Evolutionary conservation across 257 asterid species (phyloP).

Genomic region (Solanum chiquidenum): DNA sequence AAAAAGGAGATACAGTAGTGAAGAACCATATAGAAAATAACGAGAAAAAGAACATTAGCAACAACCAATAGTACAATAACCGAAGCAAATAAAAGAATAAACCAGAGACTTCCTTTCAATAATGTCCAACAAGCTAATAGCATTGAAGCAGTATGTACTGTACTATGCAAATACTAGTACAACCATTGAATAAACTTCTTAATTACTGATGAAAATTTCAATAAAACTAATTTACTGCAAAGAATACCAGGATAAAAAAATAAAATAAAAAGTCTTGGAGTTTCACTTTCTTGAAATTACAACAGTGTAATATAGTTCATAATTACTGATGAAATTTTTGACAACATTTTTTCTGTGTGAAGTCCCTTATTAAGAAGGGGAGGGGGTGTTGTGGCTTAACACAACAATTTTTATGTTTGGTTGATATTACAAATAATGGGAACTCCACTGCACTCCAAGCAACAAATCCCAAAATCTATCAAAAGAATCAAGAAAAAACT

Average conservation of each 20-base stretch:
- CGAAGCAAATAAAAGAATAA: background rate
- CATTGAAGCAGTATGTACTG: background rate
- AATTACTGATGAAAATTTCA: background rate
- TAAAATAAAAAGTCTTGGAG: background rate
- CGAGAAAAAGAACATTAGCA: too few species aligned
- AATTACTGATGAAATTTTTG: background rate
- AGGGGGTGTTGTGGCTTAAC: slow-evolving; percentile 17
- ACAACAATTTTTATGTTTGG: slow-evolving; percentile 13
- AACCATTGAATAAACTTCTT: background rate
- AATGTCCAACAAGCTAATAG: background rate
- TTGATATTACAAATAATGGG: slow-evolving; percentile 28
- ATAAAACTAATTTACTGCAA: background rate
- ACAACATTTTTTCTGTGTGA: slow-evolving; percentile 20
- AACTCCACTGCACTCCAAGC: slow-evolving; percentile 10
- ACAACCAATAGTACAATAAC: background rate
- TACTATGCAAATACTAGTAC: background rate
- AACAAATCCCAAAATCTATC: slow-evolving; percentile 30
- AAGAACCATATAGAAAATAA: background rate
- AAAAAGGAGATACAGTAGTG: background rate
- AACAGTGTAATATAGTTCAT: background rate
- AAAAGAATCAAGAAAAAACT: slow-evolving; percentile 55
- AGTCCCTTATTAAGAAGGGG: slow-evolving; percentile 37
- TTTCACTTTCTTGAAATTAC: background rate
- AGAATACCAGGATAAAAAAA: background rate
- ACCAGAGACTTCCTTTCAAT: background rate